Percentiles rank a stretch among this genome's conserved stretches.
Conservation (phyloP, 2,329 filamentous ascomycete species). For the Albifimbria verrucaria region DNA sequence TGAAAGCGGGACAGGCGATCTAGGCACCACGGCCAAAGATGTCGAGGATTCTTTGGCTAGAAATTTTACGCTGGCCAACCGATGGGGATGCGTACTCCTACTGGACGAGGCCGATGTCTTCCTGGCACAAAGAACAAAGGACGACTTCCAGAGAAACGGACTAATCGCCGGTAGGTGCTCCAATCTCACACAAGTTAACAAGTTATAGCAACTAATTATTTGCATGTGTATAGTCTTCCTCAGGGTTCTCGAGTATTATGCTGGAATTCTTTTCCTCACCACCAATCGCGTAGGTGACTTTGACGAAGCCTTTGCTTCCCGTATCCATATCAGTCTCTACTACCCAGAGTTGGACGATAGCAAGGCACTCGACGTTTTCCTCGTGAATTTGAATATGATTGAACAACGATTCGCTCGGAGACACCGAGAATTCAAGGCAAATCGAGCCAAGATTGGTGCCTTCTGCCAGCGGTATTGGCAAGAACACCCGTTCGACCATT, state of each 20-base stretch:
- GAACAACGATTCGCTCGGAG: neutral
- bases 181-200: no score
- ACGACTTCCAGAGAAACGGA: slow-evolving; percentile 4
- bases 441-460: slow-evolving; percentile 6
- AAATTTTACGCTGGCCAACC: slow-evolving; percentile 7
- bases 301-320: slow-evolving; percentile 6
- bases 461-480: no score
- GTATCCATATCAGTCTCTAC: slow-evolving; percentile 5
- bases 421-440: slow-evolving; percentile 7
- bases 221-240: no score
- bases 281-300: slow-evolving; percentile 67
- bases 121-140: slow-evolving; percentile 2
- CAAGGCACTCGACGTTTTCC: slow-evolving; percentile 7
- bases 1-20: no score
- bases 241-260: slow-evolving; percentile 78
- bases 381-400: slow-evolving; percentile 7
- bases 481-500: slow-evolving; percentile 7
- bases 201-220: no score
- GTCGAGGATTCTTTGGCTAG: slow-evolving; percentile 2
- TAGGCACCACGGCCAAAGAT: slow-evolving; percentile 6
- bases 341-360: slow-evolving; percentile 1
- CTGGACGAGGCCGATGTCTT: slow-evolving; percentile 10
- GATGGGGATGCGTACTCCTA: slow-evolving; percentile 9
- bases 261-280: slow-evolving; percentile 79
- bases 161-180: slow-evolving; percentile 32